Percentiles rank a stretch among this genome's conserved stretches.
Conservation (phyloP, 106 monocot genomes). For the Ottelia alismoides region DNA sequence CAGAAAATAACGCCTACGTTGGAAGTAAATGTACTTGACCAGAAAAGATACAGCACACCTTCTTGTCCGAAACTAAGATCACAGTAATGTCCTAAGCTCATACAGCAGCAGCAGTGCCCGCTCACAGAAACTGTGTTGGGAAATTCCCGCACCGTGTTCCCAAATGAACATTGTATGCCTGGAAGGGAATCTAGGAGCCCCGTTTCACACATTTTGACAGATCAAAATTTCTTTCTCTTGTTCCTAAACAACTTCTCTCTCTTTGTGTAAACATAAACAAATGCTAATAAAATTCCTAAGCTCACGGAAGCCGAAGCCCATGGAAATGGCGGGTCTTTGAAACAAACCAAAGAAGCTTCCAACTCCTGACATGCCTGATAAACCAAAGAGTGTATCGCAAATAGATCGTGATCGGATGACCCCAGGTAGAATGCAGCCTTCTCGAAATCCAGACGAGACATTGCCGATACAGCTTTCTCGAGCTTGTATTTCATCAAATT, state of each 20-base stretch:
- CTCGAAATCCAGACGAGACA: slow-evolving; percentile 84
- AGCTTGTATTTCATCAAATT: slow-evolving; percentile 72
- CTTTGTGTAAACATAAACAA: slow-evolving; percentile 59
- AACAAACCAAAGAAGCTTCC: slow-evolving; percentile 83
- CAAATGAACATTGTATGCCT: too few relatives aligned
- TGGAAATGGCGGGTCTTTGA: slow-evolving; percentile 91
- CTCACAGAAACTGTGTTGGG: too few relatives aligned
- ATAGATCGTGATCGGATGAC: slow-evolving; percentile 87
- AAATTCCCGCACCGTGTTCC: too few relatives aligned
- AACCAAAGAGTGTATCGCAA: slow-evolving; percentile 59
- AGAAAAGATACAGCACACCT: too few relatives aligned
- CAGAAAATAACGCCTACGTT: too few relatives aligned
- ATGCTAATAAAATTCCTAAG: slow-evolving; percentile 43
- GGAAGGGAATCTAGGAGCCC: too few relatives aligned
- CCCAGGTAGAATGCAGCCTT: slow-evolving; percentile 63
- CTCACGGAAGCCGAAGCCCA: slow-evolving; percentile 49
- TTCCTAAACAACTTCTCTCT: slow-evolving; percentile 68
- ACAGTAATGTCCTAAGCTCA: too few relatives aligned
- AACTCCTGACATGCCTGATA: slow-evolving; percentile 74
- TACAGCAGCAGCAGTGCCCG: too few relatives aligned
- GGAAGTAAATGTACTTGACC: too few relatives aligned
- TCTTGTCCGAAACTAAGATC: too few relatives aligned
- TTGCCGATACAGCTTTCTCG: slow-evolving; percentile 62
- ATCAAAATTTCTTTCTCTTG: slow-evolving; percentile 89
- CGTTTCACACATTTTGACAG: too few relatives aligned